Evolutionary conservation across 257 asterid species (phyloP).

Genomic region (Thymus mandschuricus): DNA sequence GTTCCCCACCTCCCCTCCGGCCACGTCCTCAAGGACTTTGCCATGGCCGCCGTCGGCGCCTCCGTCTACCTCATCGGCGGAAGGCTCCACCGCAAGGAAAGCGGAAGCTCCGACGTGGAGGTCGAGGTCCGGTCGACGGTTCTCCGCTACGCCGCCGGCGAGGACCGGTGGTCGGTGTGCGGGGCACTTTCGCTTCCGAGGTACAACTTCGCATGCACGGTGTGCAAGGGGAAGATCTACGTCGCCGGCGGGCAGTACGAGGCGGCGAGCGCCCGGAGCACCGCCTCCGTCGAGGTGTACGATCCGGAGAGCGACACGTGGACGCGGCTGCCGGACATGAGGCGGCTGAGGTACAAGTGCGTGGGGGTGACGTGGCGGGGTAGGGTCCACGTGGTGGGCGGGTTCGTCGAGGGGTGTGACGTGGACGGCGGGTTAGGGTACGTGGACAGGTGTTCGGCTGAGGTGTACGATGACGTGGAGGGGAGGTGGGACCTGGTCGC

Average conservation of each 20-base stretch:
- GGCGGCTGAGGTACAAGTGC: constrained; percentile 47
- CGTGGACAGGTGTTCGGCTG: constrained; percentile 49
- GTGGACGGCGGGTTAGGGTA: constrained; percentile 10
- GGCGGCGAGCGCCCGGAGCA: constrained; percentile 41
- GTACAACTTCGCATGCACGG: constrained; percentile 53
- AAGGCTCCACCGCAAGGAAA: constrained; percentile 37
- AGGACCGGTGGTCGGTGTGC: constrained; percentile 41
- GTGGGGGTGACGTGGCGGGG: constrained; percentile 58
- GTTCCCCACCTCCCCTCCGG: constrained; percentile 34
- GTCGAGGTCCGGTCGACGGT: constrained; percentile 40
- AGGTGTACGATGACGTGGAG: constrained; percentile 41
- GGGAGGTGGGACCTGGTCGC: constrained; percentile 44
- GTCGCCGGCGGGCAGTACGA: constrained; percentile 53
- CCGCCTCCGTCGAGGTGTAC: constrained; percentile 48
- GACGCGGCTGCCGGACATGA: constrained; percentile 46
- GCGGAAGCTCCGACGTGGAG: constrained; percentile 25
- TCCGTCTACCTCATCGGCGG: constrained; percentile 52
- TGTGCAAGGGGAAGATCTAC: constrained; percentile 44
- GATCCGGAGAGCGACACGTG: constrained; percentile 39
- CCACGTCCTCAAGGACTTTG: constrained; percentile 50
- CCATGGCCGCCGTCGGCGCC: constrained; percentile 40
- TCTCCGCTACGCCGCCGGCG: constrained; percentile 30
- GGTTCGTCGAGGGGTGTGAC: constrained; percentile 43
- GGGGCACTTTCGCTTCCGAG: constrained; percentile 46
- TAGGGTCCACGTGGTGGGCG: constrained; percentile 55